phyloP scores from a whole-genome alignment of 2,329 filamentous ascomycete species.

The Gyromitra esculenta region DNA sequence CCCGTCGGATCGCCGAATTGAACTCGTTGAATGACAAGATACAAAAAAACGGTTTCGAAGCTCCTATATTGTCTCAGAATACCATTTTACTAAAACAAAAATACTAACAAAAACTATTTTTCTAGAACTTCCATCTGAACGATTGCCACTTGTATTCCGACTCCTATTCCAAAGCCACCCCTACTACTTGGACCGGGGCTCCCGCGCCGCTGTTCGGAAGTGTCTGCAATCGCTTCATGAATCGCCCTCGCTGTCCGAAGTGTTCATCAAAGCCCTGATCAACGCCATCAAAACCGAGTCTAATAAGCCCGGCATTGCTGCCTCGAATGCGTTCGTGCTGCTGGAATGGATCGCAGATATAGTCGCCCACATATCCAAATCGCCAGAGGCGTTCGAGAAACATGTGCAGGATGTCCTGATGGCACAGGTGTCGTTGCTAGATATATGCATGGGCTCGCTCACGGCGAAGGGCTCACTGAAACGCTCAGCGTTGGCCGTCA shows the following conservation, averaged over 20 bases:
- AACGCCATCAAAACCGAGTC: conserved; percentile 76
- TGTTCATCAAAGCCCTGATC: conserved; percentile 71
- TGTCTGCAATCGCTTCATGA: conserved; percentile 77
- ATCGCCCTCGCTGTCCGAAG: conserved; percentile 67
- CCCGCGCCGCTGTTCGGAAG: conserved; percentile 81
- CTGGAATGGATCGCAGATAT: conserved; percentile 84
- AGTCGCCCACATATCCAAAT: conserved; percentile 73
- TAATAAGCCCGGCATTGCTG: conserved; percentile 78
- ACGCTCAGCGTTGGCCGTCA: conserved; percentile 72
- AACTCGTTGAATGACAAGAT: conserved; percentile 69
- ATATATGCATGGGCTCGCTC: conserved; percentile 76
- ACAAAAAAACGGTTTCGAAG: conserved; percentile 65
- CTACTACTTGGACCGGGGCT: conserved; percentile 84
- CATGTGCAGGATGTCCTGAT: conserved; percentile 70
- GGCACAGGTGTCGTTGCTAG: conserved; percentile 76
- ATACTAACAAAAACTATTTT: no score
- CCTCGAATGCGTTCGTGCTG: conserved; percentile 84
- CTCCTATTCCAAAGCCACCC: conserved; percentile 88
- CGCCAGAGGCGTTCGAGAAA: conserved; percentile 72
- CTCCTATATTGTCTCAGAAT: neutral
- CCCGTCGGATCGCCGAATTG: conserved; percentile 67
- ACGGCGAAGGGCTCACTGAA: conserved; percentile 51
- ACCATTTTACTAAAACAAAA: conserved; percentile 11
- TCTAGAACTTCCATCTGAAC: conserved; percentile 61
- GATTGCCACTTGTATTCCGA: conserved; percentile 69